Base-by-base conservation (phyloP, 2,329 filamentous ascomycete genomes). In the Lachnellula occidentalis region DNA sequence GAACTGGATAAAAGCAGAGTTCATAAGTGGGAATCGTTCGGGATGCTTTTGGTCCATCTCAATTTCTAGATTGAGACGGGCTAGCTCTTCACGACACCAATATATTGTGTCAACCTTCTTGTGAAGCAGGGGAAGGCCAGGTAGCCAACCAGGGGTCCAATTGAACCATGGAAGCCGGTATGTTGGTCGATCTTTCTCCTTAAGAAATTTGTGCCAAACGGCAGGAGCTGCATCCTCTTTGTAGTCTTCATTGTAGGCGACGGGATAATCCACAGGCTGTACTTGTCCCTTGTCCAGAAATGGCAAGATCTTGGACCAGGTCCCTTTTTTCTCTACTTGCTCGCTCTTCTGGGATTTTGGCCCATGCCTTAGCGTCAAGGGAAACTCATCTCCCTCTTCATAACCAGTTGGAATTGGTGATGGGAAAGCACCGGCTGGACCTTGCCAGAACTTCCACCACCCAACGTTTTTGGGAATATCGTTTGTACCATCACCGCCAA, bases 1-100 rank as follows among this genome's bases (percentile, higher is more conserved):
- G 78, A 99, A 99, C 69, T 99, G 94, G 58, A 99, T 91, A 64
- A 99, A 99, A 0, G 94, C 94, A 1, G 92, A 96, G 66, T 89
- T 96, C 91, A 96, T 95, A 46, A 92, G 74, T 0, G 92, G 92
- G 59, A 90, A 97, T 4, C 86, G 83, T 61, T 96, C 92, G 0
- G 88, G 87, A 48, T 94, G 79, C 51, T 86, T 80, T 69, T 99
- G 94, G 61, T 97, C 94, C 45, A 86, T 76, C 63, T 96, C 92
- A 51, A 99, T 96, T 68, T 97, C 92, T 50, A 92, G 67, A 62
- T 97, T 99, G 17, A 97, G 76, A 14, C 89, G 83, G 17, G 94
- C 92, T 27, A 99, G 72, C 69, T 97, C 87, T 60, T 85, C 83
- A 3, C 94, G 88, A 63, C 90, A 95, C 76, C 92, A 88, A 67